Conservation (phyloP, 306 rosid genomes). For the Prunus mira region DNA sequence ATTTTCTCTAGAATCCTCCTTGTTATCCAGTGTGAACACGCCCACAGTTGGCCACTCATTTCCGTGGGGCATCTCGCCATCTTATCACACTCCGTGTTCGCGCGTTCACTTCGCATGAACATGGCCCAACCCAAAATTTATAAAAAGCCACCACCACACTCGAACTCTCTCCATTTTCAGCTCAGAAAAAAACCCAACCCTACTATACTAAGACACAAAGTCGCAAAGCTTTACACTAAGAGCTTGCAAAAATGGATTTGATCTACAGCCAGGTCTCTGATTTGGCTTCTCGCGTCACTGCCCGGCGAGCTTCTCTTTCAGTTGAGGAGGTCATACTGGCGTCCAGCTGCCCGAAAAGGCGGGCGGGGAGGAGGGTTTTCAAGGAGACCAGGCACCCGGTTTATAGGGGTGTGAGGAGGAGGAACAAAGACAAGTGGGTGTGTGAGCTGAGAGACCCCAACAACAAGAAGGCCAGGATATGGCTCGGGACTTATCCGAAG, state of each 20-base stretch:
- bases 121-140: no score
- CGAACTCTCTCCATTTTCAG: no score
- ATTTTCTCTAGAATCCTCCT: no score
- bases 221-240: no score
- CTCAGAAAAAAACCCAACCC: no score
- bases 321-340: constrained; percentile 59
- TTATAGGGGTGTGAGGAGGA: constrained; percentile 61
- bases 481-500: constrained; percentile 81
- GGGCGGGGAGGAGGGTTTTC: constrained; percentile 61
- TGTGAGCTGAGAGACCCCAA: constrained; percentile 78
- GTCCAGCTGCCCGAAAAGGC: constrained; percentile 55
- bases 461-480: constrained; percentile 44
- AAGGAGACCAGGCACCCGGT: constrained; percentile 87
- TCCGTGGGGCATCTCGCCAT: no score
- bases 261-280: constrained; percentile 13
- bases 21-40: no score
- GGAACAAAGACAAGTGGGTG: constrained; percentile 84
- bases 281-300: not conserved
- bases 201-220: no score
- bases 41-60: no score
- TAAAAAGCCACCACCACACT: no score
- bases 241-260: constrained; percentile 8
- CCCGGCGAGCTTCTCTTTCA: not conserved
- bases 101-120: no score
- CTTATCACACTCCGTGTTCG: no score